Evolutionary conservation across 805 yeast genomes (phyloP), one percentile per base, ranked within the genome.

Genomic region (Tetrapisispora iriomotensis): DNA sequence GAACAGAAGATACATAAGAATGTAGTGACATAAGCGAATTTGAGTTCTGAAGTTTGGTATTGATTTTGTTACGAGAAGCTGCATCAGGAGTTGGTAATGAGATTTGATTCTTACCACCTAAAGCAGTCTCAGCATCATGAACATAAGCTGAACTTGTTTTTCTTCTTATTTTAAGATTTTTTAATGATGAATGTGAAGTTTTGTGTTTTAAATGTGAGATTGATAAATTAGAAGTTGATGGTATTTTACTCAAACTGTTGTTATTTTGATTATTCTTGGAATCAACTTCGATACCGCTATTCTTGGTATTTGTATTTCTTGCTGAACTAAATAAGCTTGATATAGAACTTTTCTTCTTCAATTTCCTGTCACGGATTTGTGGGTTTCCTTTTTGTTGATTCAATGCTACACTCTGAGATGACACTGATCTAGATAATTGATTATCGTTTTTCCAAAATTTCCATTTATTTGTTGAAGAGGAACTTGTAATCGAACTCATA

Each of bases 31-130:
- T 39, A 22, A 58, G 33, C 6, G 63, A 57, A 3, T 53, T 51
- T 2, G 63, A 58, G 40, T 71, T 73, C 46, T 67, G 67, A 34
- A 78, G 58, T 47, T 74, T 78, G 42, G 67, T 65, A 45, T 69
- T 67, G 38, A 78, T 61, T 44, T 75, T 77, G 43, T 70, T 75
- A 26, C 75, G 65, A 13, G 82, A 71, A 10, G 67, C 68, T 28
- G 70, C 71, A 41, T 71, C 74, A 6, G 80, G 77, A 4, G 71
- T 65, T 1, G 84, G 85, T 40, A 74, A 56, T 4, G 83, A 77
- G 13, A 78, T 77, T 60, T 53, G 51, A 3, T 48, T 46, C 21
- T 39, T 43, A 20, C 45, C 47, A 9, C 42, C 41, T 2, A 40
- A 36, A 6, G 41, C 30, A 6, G 40, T 15, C 22, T 34, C 34